Conservation (phyloP, 164 flowering plant genomes). For the Cinnamomum micranthum region DNA sequence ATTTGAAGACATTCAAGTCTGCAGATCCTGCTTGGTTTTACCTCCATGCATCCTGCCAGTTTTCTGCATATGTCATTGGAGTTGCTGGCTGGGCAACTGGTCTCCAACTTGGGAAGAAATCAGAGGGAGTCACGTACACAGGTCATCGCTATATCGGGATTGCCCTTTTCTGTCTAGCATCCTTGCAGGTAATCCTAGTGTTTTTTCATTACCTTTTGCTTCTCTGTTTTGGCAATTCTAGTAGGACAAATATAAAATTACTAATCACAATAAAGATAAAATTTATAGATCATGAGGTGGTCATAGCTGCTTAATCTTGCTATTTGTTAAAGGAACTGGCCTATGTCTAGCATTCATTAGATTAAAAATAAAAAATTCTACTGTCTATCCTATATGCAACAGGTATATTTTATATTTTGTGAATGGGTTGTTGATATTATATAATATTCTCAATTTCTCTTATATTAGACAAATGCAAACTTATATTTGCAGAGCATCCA, state of each 20-base stretch:
- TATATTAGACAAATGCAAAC: not conserved
- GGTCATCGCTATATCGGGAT: constrained; percentile 74
- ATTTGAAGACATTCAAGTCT: constrained; percentile 45
- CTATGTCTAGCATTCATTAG: not conserved
- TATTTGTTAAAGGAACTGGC: not conserved
- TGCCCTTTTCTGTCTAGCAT: constrained; percentile 59
- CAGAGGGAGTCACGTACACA: constrained; percentile 36
- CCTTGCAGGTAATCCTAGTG: constrained; percentile 56
- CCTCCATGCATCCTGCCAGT: constrained; percentile 63
- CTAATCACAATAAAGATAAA: not conserved
- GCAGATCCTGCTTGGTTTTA: constrained; percentile 90
- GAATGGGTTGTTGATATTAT: not conserved
- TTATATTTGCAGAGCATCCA: not conserved
- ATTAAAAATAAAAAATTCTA: no score
- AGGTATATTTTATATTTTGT: no score
- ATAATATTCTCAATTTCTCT: not conserved
- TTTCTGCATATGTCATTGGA: constrained; percentile 64
- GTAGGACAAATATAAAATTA: not conserved
- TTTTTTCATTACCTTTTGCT: not conserved
- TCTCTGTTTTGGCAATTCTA: not conserved
- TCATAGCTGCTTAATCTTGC: not conserved
- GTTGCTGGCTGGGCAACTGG: constrained; percentile 89
- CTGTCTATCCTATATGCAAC: no score
- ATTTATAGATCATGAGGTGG: not conserved
- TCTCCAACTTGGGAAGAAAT: constrained; percentile 63